Evolutionary conservation across 2,329 filamentous ascomycete species (phyloP), one percentile per base, ranked within the genome.

Genomic region (Colletotrichum chlorophyti): DNA sequence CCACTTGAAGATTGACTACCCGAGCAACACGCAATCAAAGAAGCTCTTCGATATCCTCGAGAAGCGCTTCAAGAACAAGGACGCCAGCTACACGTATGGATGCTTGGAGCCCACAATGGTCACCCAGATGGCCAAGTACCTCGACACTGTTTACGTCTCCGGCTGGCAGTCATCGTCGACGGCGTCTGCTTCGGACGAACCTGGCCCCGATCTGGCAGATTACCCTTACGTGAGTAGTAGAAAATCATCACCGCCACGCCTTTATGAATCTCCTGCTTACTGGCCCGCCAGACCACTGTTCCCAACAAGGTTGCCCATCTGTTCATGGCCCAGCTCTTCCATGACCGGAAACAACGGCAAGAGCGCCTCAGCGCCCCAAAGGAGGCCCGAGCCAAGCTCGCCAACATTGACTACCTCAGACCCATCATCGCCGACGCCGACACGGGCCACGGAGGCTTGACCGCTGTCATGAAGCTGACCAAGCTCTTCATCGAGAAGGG

Each of bases 381-480:
- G 72, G 79, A 83, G 21, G 83, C 93, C 70, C 91, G 95, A 54
- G 76, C 79, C 65, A 88, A 87, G 62, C 78, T 95, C 47, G 80
- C 89, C 61, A 95, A 96, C 74, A 81, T 93, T 69, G 95, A 99
- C 79, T 99, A 95, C 78, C 87, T 99, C 43, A 90, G 95, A 17
- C 95, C 95, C 61, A 97, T 99, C 74, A 87, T 99, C 66, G 95
- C 95, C 58, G 95, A 99, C 76, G 95, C 94, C 46, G 95, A 99
- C 73, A 99, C 95, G 37, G 95, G 95, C 64, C 95, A 98, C 74
- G 95, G 95, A 70, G 95, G 95, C 70, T 83, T 99, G 62, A 98
- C 95, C n/a, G 95, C 95, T 53, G 90, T 98, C 68, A 98, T 99
- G 95, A 99, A 98, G 84, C 87, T 99, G 67, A 98, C 95, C 64